phyloP scores from a whole-genome alignment of 768 basidiomycete species.

The Mycena vulgaris region DNA sequence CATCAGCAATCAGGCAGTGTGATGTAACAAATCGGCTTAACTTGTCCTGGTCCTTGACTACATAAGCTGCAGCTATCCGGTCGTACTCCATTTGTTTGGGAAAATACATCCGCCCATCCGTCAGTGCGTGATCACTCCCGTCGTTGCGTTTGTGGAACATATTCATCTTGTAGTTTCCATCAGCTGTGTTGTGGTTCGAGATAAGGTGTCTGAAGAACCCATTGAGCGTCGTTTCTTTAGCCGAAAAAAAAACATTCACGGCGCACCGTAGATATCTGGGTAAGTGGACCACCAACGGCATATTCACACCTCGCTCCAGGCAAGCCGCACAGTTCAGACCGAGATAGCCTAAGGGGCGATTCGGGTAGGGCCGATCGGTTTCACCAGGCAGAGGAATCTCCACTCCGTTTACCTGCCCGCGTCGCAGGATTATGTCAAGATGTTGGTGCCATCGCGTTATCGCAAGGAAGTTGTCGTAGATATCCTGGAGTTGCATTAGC shows the following conservation, averaged over 20 bases:
- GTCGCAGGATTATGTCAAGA: slow-evolving; percentile 7
- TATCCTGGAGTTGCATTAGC: slow-evolving; percentile 4
- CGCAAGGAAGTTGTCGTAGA: slow-evolving; percentile 23
- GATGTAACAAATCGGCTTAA: too few species aligned
- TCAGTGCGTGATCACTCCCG: too few species aligned
- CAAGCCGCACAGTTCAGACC: slow-evolving; percentile 17
- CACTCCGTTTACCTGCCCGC: slow-evolving; percentile 11
- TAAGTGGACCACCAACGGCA: slow-evolving; percentile 16
- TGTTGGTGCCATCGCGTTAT: slow-evolving; percentile 16
- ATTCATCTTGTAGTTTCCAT: too few species aligned
- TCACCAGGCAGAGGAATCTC: slow-evolving; percentile 14
- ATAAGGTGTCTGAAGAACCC: too few species aligned
- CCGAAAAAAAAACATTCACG: too few species aligned
- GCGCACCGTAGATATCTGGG: slow-evolving; percentile 26
- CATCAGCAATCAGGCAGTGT: not conserved
- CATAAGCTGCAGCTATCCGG: too few species aligned
- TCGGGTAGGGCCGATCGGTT: slow-evolving; percentile 13
- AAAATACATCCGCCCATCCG: too few species aligned
- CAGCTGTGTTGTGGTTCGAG: too few species aligned
- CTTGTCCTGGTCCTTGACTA: too few species aligned
- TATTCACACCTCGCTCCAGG: slow-evolving; percentile 27
- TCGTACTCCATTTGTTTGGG: too few species aligned
- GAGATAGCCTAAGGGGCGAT: slow-evolving; percentile 5
- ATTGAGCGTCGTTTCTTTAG: too few species aligned
- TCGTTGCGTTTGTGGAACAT: too few species aligned